Percentiles rank a stretch among this genome's conserved stretches.
Conservation (phyloP, 805 yeast genomes). For the Saccharomycopsis microspora region DNA sequence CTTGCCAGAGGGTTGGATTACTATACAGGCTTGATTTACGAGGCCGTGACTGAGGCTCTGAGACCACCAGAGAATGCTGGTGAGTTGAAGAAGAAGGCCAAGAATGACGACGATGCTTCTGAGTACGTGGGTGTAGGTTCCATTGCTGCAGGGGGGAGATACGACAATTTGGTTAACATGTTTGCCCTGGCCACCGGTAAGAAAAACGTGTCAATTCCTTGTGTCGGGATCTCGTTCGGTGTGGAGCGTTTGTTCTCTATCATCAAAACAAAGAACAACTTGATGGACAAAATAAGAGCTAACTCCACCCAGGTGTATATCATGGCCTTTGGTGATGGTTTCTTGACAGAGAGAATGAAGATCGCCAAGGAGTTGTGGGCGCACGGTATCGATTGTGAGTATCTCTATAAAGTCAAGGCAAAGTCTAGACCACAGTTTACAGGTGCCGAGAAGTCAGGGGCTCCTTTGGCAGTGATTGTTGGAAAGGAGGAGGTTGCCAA, state of each 20-base stretch:
- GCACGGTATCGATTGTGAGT: conserved; percentile 84
- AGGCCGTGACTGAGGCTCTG: conserved; percentile 88
- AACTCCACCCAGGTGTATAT: conserved; percentile 87
- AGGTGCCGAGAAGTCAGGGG: conserved; percentile 92
- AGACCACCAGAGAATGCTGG: conserved; percentile 87
- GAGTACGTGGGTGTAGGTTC: conserved; percentile 98
- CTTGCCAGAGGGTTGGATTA: conserved; percentile 96
- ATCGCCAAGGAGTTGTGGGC: conserved; percentile 78
- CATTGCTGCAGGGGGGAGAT: conserved; percentile 98
- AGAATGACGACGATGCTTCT: conserved; percentile 87
- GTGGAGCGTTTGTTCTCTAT: conserved; percentile 90
- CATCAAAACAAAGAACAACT: conserved; percentile 62
- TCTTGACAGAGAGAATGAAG: conserved; percentile 82
- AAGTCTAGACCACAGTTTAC: conserved; percentile 95
- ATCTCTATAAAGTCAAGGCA: conserved; percentile 83
- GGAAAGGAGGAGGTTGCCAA: conserved; percentile 88
- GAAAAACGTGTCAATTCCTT: conserved; percentile 73
- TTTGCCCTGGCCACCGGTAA: conserved; percentile 76
- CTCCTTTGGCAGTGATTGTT: conserved; percentile 80
- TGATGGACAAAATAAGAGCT: conserved; percentile 57
- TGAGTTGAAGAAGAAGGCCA: conserved; percentile 52
- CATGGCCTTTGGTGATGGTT: conserved; percentile 99
- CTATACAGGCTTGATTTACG: conserved; percentile 94
- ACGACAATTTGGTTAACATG: conserved; percentile 95
- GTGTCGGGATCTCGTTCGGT: conserved; percentile 96